phyloP scores from a whole-genome alignment of 148 eudicot species.

The Rhododendron williamsianum region DNA sequence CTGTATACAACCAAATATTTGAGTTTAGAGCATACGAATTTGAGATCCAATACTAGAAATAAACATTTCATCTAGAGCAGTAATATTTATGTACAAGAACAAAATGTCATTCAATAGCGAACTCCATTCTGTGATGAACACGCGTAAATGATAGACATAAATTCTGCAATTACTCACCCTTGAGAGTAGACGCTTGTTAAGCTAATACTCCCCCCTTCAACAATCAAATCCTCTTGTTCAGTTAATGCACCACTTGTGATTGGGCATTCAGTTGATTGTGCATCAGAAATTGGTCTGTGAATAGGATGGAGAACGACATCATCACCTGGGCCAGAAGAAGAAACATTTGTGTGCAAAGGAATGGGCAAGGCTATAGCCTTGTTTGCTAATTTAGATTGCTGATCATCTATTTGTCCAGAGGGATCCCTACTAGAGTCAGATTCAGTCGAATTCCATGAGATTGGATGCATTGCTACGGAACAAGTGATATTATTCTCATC shows the following conservation, averaged over 20 bases:
- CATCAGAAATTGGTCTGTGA: constrained; percentile 35
- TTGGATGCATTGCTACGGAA: constrained; percentile 33
- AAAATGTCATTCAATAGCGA: not conserved
- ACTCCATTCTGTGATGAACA: not conserved
- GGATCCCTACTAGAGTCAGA: constrained; percentile 34
- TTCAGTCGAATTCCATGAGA: constrained; percentile 37
- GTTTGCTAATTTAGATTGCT: constrained; percentile 34
- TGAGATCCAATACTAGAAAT: not conserved
- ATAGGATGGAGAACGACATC: constrained; percentile 35
- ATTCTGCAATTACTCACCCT: constrained; percentile 42
- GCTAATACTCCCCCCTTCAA: constrained; percentile 89
- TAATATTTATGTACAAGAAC: not conserved
- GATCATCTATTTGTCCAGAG: constrained; percentile 33
- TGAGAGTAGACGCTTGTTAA: constrained; percentile 71
- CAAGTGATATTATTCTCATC: constrained; percentile 49
- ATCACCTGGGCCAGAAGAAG: constrained; percentile 33
- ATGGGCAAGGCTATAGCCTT: constrained; percentile 30
- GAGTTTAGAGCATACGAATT: not conserved
- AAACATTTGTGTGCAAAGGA: constrained; percentile 35
- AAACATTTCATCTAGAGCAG: not conserved
- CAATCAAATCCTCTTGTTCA: constrained; percentile 43
- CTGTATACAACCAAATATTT: not conserved
- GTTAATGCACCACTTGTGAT: constrained; percentile 25
- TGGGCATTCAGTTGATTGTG: constrained; percentile 34
- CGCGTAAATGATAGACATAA: not conserved